Conservation (phyloP, 441 rosid genomes). For the Populus hybrid region DNA sequence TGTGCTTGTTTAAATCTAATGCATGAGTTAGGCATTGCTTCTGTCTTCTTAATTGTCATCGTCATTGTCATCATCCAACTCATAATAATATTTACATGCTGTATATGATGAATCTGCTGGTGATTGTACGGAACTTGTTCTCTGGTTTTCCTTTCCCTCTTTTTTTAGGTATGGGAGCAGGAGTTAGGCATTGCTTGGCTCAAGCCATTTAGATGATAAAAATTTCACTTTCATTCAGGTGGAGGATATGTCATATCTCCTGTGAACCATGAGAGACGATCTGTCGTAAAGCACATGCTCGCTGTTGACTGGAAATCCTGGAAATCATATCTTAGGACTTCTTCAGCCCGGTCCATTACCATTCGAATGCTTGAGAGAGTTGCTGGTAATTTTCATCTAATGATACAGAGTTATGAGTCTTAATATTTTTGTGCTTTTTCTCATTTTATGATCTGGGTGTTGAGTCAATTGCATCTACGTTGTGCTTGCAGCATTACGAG, state of each 20-base stretch:
- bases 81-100: neutral
- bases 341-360: constrained; percentile 78
- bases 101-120: neutral
- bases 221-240: constrained; percentile 47
- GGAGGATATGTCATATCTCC: constrained; percentile 95
- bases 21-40: neutral
- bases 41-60: neutral
- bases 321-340: constrained; percentile 67
- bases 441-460: neutral
- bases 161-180: neutral
- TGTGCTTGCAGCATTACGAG: constrained; percentile 67
- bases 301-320: constrained; percentile 97
- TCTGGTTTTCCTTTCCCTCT: too few relatives aligned
- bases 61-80: neutral
- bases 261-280: constrained; percentile 61
- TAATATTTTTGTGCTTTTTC: neutral
- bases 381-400: constrained; percentile 56
- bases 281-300: constrained; percentile 95
- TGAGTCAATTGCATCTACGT: neutral
- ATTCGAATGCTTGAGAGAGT: constrained; percentile 88
- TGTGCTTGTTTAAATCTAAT: neutral
- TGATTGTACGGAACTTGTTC: neutral
- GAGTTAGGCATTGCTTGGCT: neutral
- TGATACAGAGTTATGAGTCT: constrained; percentile 17
- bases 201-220: constrained; percentile 12